phyloP scores from a whole-genome alignment of 176 grass and related monocot species.

The Pontederia crassipes region DNA sequence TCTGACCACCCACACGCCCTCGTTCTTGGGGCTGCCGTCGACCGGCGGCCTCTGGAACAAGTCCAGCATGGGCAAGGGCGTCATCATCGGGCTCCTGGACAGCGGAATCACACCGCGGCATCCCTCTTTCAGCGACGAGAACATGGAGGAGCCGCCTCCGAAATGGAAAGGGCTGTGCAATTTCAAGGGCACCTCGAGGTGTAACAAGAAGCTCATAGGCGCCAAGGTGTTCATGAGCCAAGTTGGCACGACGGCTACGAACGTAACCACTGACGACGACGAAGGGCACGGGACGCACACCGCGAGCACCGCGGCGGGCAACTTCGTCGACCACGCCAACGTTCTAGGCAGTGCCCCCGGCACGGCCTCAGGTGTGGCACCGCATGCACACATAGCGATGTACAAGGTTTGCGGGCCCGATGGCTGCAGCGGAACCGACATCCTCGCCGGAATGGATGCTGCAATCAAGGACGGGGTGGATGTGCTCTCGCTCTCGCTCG shows the following conservation, averaged over 20 bases:
- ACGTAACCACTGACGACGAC: neutral
- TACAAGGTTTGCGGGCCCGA: slow-evolving; percentile 11
- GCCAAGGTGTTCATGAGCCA: neutral
- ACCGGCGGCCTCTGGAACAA: neutral
- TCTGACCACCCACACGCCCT: slow-evolving; percentile 18
- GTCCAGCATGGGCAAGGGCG: neutral
- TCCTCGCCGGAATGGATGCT: slow-evolving; percentile 12
- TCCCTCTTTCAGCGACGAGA: slow-evolving; percentile 21
- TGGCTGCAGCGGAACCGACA: neutral
- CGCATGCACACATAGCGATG: slow-evolving; percentile 8
- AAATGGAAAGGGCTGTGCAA: slow-evolving; percentile 24
- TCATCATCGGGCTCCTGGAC: slow-evolving; percentile 22
- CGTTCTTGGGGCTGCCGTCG: neutral
- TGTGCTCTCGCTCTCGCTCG: slow-evolving; percentile 16
- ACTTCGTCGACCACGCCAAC: slow-evolving; percentile 12
- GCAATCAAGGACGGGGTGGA: slow-evolving; percentile 18
- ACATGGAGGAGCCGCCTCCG: slow-evolving; percentile 16
- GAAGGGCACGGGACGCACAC: slow-evolving; percentile 14
- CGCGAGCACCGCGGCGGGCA: slow-evolving; percentile 11
- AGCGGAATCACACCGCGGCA: slow-evolving; percentile 9
- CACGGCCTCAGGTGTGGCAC: slow-evolving; percentile 6
- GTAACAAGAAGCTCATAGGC: slow-evolving; percentile 36
- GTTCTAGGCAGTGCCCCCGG: slow-evolving; percentile 1
- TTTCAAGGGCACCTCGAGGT: slow-evolving; percentile 3
- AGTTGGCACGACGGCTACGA: neutral